These are phyloP conservation scores for Leptoxyphium fumago DNA, from an alignment of 2,329 filamentous ascomycete species.

Conservation along the genomic window DNA sequence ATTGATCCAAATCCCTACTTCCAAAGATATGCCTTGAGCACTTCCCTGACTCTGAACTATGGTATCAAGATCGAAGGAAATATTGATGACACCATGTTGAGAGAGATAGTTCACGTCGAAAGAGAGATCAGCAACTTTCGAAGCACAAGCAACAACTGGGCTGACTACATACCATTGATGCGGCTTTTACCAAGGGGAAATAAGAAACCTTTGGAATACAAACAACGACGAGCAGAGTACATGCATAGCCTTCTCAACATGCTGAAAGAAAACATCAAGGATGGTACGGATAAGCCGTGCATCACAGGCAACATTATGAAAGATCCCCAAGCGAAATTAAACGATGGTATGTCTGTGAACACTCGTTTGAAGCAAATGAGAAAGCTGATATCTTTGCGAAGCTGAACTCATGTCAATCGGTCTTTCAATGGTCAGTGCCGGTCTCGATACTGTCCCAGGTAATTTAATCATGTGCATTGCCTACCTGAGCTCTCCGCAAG, in stretches of 20 bases:
- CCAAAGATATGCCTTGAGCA: constrained; percentile 62
- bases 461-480: constrained; percentile 70
- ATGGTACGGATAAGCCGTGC: constrained; percentile 52
- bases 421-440: constrained; percentile 67
- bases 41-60: constrained; percentile 64
- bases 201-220: constrained; percentile 48
- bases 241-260: constrained; percentile 43
- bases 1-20: constrained; percentile 61
- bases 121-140: constrained; percentile 61
- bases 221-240: constrained; percentile 53
- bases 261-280: constrained; percentile 45
- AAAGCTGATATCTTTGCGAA: constrained; percentile 20
- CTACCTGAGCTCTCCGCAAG: constrained; percentile 52
- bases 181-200: constrained; percentile 49
- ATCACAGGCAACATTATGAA: constrained; percentile 59
- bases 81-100: constrained; percentile 50
- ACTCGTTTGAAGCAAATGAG: constrained; percentile 30
- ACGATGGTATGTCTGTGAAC: constrained; percentile 39
- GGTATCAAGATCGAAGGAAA: constrained; percentile 60
- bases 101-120: constrained; percentile 64
- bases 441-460: constrained; percentile 66
- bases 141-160: constrained; percentile 67
- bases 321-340: constrained; percentile 53
- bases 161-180: constrained; percentile 64
- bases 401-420: constrained; percentile 69